Conservation (phyloP, 108 stramenopile species). For the Skeletonema costatum region DNA sequence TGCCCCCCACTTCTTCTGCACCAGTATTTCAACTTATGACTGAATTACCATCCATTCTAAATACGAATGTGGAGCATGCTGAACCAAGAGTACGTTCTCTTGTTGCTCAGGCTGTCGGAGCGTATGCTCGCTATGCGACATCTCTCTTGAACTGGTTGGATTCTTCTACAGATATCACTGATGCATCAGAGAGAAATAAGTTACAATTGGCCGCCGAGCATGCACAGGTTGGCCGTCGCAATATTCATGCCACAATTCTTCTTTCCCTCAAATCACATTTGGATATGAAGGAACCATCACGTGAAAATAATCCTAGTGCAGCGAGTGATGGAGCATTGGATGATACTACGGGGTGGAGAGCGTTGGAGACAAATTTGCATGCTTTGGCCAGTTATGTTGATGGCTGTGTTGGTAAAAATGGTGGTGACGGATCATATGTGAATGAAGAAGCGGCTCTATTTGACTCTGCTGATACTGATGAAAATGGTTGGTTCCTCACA, state of each 20-base stretch:
- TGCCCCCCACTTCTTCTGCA: constrained; percentile 9
- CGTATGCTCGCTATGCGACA: constrained; percentile 56
- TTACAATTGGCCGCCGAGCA: constrained; percentile 28
- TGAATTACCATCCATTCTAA: constrained; percentile 48
- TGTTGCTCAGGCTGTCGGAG: constrained; percentile 80
- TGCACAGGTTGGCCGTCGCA: constrained; percentile 15
- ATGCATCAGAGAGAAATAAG: constrained; percentile 10
- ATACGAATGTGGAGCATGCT: constrained; percentile 70
- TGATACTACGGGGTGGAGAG: constrained; percentile 98
- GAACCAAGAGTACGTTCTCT: constrained; percentile 85
- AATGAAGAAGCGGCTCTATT: constrained; percentile 28
- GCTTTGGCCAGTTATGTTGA: constrained; percentile 86
- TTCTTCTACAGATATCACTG: neutral
- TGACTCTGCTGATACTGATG: constrained; percentile 11
- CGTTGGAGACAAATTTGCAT: constrained; percentile 93
- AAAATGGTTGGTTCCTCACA: constrained; percentile 34
- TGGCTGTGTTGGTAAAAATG: constrained; percentile 49
- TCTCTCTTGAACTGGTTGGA: constrained; percentile 39
- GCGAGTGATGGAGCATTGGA: constrained; percentile 88
- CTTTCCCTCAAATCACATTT: constrained; percentile 22
- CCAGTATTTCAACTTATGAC: constrained; percentile 48
- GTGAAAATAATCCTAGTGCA: constrained; percentile 16
- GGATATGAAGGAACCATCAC: constrained; percentile 19
- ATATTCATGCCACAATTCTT: constrained; percentile 20
- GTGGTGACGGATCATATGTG: constrained; percentile 39